phyloP scores from a whole-genome alignment of 2,329 filamentous ascomycete species.

The Chaetomiaceae sp. region DNA sequence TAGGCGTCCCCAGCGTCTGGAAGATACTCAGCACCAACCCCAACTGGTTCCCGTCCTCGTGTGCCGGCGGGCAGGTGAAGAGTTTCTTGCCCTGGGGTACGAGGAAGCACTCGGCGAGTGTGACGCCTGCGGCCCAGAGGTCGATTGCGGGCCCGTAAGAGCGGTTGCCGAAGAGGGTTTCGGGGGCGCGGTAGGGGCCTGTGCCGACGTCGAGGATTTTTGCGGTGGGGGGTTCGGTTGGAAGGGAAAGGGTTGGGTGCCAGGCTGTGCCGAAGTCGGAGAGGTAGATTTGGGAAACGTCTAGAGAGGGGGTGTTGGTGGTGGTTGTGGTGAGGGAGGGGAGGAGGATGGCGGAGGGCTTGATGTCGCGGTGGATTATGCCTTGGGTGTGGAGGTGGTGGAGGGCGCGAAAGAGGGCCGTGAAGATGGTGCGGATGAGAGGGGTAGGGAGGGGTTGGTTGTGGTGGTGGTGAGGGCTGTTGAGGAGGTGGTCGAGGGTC shows the following conservation, averaged over 20 bases:
- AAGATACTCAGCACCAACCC: constrained; percentile 91
- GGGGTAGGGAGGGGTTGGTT: constrained; percentile 29
- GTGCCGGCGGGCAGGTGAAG: constrained; percentile 70
- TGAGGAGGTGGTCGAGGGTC: constrained; percentile 66
- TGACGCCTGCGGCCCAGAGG: constrained; percentile 83
- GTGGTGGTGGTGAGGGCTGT: constrained; percentile 37
- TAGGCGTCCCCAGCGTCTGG: constrained; percentile 83
- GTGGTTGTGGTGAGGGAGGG: constrained; percentile 50
- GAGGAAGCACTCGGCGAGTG: constrained; percentile 71
- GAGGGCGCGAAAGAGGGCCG: constrained; percentile 67
- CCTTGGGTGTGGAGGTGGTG: constrained; percentile 64
- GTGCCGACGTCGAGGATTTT: constrained; percentile 95
- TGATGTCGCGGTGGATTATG: constrained; percentile 91
- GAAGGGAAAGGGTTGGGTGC: constrained; percentile 56
- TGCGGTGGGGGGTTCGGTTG: constrained; percentile 56
- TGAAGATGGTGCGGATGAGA: constrained; percentile 46
- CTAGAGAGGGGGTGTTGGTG: constrained; percentile 28
- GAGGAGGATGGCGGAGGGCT: constrained; percentile 84
- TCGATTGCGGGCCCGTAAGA: constrained; percentile 71
- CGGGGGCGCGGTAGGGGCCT: constrained; percentile 83
- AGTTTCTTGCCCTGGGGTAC: constrained; percentile 36
- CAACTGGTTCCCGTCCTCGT: constrained; percentile 85
- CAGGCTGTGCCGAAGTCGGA: constrained; percentile 93
- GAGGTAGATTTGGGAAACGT: constrained; percentile 48
- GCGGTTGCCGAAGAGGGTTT: constrained; percentile 80